A percentile compares a stretch with the other conserved stretches of the same genome.
These are phyloP conservation scores for Chlamydomonas incerta DNA, from an alignment of 139 green algal species.

Conservation along the genomic window DNA sequence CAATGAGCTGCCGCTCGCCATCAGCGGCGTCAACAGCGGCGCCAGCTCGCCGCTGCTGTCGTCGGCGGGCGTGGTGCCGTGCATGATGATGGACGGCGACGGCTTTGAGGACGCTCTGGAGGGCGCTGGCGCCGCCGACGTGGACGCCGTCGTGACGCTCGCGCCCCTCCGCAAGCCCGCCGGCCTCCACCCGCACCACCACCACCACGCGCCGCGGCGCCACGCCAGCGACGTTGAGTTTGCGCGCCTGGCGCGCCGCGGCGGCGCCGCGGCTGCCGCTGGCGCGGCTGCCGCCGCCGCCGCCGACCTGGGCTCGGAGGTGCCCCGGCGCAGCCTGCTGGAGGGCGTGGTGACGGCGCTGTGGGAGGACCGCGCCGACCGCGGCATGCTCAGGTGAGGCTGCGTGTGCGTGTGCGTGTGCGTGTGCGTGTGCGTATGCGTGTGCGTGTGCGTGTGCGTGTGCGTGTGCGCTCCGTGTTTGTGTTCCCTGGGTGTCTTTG, in stretches of 20 bases:
- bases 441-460: too few relatives aligned
- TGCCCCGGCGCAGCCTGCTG: constrained; percentile 61
- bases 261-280: neutral
- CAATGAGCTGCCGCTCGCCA: neutral
- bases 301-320: neutral
- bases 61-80: too few relatives aligned
- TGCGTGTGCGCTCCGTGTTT: too few relatives aligned
- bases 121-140: too few relatives aligned
- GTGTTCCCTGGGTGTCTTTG: too few relatives aligned
- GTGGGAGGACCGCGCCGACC: constrained; percentile 83
- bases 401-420: neutral
- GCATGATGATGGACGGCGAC: too few relatives aligned
- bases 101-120: too few relatives aligned
- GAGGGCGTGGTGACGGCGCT: constrained; percentile 75
- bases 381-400: constrained; percentile 26
- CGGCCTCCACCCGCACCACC: neutral
- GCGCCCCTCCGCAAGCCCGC: too few relatives aligned
- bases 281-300: neutral
- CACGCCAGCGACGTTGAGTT: constrained; percentile 28
- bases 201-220: neutral
- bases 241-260: neutral
- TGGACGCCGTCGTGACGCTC: too few relatives aligned
- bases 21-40: neutral
- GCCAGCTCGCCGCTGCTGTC: too few relatives aligned
- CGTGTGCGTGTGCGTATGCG: too few relatives aligned